Conservation (phyloP, 1,284 basidiomycete genomes). For the Cystobasidium slooffiae region DNA sequence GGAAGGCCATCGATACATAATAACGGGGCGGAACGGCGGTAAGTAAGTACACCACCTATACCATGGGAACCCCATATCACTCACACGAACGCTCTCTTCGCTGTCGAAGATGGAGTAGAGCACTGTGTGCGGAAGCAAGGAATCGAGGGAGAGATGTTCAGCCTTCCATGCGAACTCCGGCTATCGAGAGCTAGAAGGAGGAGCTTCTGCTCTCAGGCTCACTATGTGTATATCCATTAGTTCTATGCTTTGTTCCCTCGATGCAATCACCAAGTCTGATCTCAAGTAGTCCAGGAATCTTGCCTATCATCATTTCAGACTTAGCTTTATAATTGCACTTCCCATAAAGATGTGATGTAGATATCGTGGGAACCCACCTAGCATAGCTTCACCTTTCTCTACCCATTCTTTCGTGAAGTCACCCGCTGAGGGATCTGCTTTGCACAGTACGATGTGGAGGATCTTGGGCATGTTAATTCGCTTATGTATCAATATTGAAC, state of each 20-base stretch:
- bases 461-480: conserved; percentile 29
- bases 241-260: conserved; percentile 15
- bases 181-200: not conserved
- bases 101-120: conserved; percentile 30
- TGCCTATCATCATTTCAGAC: not conserved
- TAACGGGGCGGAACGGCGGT: not conserved
- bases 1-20: not conserved
- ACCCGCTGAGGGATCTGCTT: conserved; percentile 15
- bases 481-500: too few relatives aligned
- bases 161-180: not conserved
- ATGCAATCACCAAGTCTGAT: conserved; percentile 16
- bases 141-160: not conserved
- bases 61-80: not conserved
- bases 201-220: not conserved
- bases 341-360: not conserved
- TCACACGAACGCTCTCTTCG: conserved; percentile 21
- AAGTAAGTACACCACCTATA: not conserved
- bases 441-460: conserved; percentile 25
- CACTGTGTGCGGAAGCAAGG: too few relatives aligned
- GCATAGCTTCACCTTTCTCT: conserved; percentile 25
- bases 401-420: conserved; percentile 27
- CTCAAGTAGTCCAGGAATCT: conserved; percentile 27
- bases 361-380: conserved; percentile 4
- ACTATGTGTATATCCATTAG: conserved; percentile 25
- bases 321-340: not conserved